Base-by-base conservation (phyloP, 2,329 filamentous ascomycete species). In the Paecilomyces formosus region DNA sequence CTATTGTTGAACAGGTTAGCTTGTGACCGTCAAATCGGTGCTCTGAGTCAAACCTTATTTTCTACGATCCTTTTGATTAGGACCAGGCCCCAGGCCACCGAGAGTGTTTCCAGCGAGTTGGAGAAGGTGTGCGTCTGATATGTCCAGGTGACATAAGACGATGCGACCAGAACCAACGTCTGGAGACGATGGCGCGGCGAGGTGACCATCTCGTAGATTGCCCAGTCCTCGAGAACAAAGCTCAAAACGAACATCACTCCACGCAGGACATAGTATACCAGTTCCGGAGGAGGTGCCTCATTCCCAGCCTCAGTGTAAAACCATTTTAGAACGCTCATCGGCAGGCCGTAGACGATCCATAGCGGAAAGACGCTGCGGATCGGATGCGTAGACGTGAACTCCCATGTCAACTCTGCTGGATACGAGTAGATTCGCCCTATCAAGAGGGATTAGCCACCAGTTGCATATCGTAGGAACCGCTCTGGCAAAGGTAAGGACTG, bases 111-210 rank as follows among this genome's bases (percentile, higher is more conserved):
- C 64, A 97, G 84, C 61, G 93, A 95, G 76, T 99, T 99, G 62
- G 93, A 97, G 74, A 99, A 97, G 12, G 94, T 97, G 76, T 99
- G 94, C 18, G 91, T 94, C 76, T 99, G 94, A 77, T 93, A 96
- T 52, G 93, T 97, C 93, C 94, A 99, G 54, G 94, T 99, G 66
- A 97, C 93, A 76, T 97, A 99, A 26, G 92, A 97, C 28, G 93
- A 97, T 53, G 93, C 92, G 61, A 97, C 89, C 58, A 99, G 82
- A 53, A 95, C 80, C 52, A 95, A 84, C 9, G 92, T 90, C 57
- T 88, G 79, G 65, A 85, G 85, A 62, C 91, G 87, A 68, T 84
- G 78, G 60, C 87, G 86, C 62, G 86, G 86, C 45, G 88, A 88
- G 61, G 87, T 85, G 57, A 97, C 87, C 63, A 97, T 81, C 74